Percentiles rank a stretch among this genome's conserved stretches.
Conservation (phyloP, 2,329 filamentous ascomycete genomes). For the Graphiopsis chlorocephala region DNA sequence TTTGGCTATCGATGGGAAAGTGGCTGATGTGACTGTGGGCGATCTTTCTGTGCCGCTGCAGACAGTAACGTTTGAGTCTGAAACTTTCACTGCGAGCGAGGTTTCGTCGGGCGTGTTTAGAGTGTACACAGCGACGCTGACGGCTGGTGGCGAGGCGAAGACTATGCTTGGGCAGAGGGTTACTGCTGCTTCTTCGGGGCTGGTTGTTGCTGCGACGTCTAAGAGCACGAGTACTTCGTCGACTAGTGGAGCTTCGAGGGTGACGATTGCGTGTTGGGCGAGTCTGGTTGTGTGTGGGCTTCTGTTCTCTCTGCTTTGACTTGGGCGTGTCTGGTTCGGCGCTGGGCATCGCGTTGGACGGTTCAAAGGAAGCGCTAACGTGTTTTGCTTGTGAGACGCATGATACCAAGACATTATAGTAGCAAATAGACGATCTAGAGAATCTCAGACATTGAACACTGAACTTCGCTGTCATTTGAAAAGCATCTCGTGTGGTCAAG, state of each 20-base stretch:
- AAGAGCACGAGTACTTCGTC: background rate
- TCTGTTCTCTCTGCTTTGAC: conserved; percentile 1
- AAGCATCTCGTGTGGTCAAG: background rate
- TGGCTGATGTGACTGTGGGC: no score
- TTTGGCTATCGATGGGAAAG: background rate
- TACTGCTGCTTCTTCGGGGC: background rate
- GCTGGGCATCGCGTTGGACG: no score
- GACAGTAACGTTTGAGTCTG: background rate
- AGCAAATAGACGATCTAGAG: background rate
- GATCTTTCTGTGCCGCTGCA: background rate
- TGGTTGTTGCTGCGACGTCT: background rate
- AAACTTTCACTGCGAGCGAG: background rate
- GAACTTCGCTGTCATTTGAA: background rate
- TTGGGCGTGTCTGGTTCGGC: background rate
- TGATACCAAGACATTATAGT: background rate
- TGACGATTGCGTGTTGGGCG: background rate
- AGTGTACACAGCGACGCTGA: background rate
- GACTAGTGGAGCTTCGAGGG: background rate
- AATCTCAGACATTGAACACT: background rate
- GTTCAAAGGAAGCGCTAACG: background rate
- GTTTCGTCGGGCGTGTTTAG: background rate
- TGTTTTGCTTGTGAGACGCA: background rate
- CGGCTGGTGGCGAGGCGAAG: background rate
- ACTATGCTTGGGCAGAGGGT: background rate
- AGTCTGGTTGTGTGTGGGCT: background rate